phyloP scores from a whole-genome alignment of 2,329 filamentous ascomycete genomes.

The Moelleriella libera region DNA sequence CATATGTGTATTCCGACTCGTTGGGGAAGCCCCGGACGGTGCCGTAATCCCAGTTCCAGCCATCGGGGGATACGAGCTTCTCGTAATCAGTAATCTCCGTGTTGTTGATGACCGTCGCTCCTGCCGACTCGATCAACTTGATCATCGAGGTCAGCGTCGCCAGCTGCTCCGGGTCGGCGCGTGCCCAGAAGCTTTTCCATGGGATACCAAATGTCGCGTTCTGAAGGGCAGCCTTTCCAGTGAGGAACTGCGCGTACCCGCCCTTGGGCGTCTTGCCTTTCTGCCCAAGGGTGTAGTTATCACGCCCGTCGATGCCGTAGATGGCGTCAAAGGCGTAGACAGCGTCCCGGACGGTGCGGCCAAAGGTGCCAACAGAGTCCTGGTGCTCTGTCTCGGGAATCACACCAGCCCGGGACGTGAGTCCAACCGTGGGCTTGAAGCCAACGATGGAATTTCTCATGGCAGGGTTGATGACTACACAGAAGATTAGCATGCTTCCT shows the following conservation, averaged over 20 bases:
- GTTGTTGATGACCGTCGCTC: constrained; percentile 54
- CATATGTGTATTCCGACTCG: constrained; percentile 58
- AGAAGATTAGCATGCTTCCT: background rate
- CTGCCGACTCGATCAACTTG: constrained; percentile 39
- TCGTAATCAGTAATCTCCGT: constrained; percentile 53
- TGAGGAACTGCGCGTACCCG: constrained; percentile 44
- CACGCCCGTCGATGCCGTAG: constrained; percentile 45
- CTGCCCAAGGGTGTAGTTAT: constrained; percentile 53
- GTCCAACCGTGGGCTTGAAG: constrained; percentile 62
- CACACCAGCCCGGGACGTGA: constrained; percentile 50
- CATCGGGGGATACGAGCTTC: constrained; percentile 46
- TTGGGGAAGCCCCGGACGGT: constrained; percentile 47
- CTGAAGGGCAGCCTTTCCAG: constrained; percentile 36
- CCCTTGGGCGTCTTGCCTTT: constrained; percentile 34
- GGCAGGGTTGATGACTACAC: constrained; percentile 54
- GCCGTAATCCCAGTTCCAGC: constrained; percentile 67
- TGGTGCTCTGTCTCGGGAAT: constrained; percentile 55
- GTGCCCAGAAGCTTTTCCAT: constrained; percentile 57
- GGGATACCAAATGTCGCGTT: constrained; percentile 56
- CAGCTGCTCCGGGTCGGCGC: constrained; percentile 41
- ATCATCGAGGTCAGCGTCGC: constrained; percentile 32
- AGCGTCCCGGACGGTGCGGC: constrained; percentile 54
- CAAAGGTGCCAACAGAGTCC: constrained; percentile 56
- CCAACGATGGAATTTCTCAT: constrained; percentile 56
- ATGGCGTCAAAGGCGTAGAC: constrained; percentile 53